Base-by-base conservation (phyloP, 208 protist species). In the Trypanosoma vivax region DNA sequence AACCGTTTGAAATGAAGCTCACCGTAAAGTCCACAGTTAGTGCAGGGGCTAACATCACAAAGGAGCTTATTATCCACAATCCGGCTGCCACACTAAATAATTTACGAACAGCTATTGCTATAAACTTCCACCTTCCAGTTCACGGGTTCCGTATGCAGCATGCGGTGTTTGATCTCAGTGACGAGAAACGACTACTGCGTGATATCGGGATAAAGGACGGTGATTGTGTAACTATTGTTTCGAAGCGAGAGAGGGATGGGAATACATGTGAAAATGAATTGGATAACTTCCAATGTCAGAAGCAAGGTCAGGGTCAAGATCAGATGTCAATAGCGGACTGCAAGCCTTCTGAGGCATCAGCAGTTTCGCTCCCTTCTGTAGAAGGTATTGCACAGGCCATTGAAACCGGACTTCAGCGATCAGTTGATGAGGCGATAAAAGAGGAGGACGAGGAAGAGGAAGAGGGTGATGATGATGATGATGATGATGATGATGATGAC, bases 41-140 rank as follows among this genome's bases (percentile, higher is more conserved):
- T 31, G 76, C 63, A 19, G 48, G 50, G 14, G 61, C 62, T 47
- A 61, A 53, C 13, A 43, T 53, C n/a, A 83, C 60, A 39, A 82
- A 89, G 65, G 80, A 91, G 50, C 52, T 94, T 3, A 59, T 73
- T 11, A 76, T 94, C 41, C 56, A 65, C 14, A 89, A 94, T 50
- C 79, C 87, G 9, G 64, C 58, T 1, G 87, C 87, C 5, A 89
- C 75, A 9, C 47, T 94, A 28, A 70, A 71, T 21, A 90, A 76
- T 40, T 38, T 94, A 34, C 79, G 87, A 5, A 81, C 82, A 7
- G 80, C 69, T 14, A 76, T 77, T 21, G 76, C 83, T 5, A 76
- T 94, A 11, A 73, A 80, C 65, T 88, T 94, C 50, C 70, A 71
- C 1, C 52, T 91, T 2, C 69, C 70, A 9, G 65, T 82, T 13